Conservation (phyloP, 2,329 filamentous ascomycete genomes). For the Penicillium sp. region DNA sequence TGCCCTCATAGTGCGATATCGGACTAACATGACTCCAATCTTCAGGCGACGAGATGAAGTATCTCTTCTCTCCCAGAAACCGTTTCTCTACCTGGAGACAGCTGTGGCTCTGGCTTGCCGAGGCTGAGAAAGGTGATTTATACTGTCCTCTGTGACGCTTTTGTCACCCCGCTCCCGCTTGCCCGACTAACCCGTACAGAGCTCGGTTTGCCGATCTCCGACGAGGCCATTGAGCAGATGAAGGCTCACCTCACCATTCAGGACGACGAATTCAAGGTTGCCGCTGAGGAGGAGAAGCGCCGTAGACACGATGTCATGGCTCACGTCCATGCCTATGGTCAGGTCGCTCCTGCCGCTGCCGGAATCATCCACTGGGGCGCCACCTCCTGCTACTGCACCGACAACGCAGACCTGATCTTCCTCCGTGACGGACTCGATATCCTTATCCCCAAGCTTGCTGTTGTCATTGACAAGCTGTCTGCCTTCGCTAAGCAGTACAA, state of each 20-base stretch:
- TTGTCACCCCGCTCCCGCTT: too few relatives aligned
- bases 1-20: too few relatives aligned
- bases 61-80: constrained; percentile 68
- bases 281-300: constrained; percentile 65
- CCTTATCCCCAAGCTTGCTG: constrained; percentile 68
- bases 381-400: constrained; percentile 52
- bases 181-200: too few relatives aligned
- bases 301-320: constrained; percentile 58
- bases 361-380: constrained; percentile 74
- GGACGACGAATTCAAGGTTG: constrained; percentile 67
- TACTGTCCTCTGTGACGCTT: too few relatives aligned
- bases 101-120: constrained; percentile 79
- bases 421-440: constrained; percentile 65
- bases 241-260: constrained; percentile 61
- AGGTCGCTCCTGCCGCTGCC: constrained; percentile 64
- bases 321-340: constrained; percentile 66
- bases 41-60: constrained; percentile 57
- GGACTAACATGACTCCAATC: too few relatives aligned
- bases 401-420: constrained; percentile 71
- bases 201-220: constrained; percentile 64
- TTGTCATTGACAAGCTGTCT: constrained; percentile 64
- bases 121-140: constrained; percentile 59
- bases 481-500: constrained; percentile 66
- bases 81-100: constrained; percentile 71
- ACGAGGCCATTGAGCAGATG: constrained; percentile 69